Base-by-base conservation (phyloP, 768 basidiomycete genomes). In the Suillus sp. region DNA sequence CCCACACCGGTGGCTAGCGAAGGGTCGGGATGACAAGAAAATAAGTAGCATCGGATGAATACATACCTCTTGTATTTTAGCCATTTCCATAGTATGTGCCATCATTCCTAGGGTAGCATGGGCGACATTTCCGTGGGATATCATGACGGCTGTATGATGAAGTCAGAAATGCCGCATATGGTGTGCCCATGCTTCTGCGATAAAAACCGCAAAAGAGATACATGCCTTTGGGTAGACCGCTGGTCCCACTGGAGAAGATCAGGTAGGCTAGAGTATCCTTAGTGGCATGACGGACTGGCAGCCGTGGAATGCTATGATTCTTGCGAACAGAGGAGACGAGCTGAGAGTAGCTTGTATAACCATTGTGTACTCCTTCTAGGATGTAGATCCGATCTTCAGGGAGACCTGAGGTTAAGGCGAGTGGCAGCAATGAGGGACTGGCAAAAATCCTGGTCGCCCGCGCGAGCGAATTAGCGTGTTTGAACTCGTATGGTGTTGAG, bases 1-100 rank as follows among this genome's bases (percentile, higher is more conserved):
- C 55, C 1, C 73, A 74, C 3, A 70, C 68, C 37, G 77, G 76
- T 6, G 79, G 76, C 80, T 82, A 47, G 35, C 5, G 11, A 38
- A 9, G 22, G 18, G 3, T 22, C 34, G 30, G n/a, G 16, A 60
- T 7, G 27, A 4, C 10, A 27, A 16, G 2, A 25, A 57, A n/a
- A 4, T 14, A 37, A n/a, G 9, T 14, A 37, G 7, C 9, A 18
- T 8, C 35, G 20, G 51, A 45, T 48, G 14, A 8, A 27, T 16
- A 27, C 22, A 27, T 25, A 48, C 47, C 22, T 14, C 22, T 48
- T 48, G 6, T 0, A 48, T 25, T 48, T 48, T 48, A 48, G 1
- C 47, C 7, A 14, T 14, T 25, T 48, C 22, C 47, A 14, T 25
- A 16, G 6, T 6, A 6, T 16, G 13, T 25, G 8, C 6, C 22